A percentile compares a stretch with the other conserved stretches of the same genome.
These are phyloP conservation scores for Melastoma candidum DNA, from an alignment of 441 rosid genomes.

Conservation along the genomic window DNA sequence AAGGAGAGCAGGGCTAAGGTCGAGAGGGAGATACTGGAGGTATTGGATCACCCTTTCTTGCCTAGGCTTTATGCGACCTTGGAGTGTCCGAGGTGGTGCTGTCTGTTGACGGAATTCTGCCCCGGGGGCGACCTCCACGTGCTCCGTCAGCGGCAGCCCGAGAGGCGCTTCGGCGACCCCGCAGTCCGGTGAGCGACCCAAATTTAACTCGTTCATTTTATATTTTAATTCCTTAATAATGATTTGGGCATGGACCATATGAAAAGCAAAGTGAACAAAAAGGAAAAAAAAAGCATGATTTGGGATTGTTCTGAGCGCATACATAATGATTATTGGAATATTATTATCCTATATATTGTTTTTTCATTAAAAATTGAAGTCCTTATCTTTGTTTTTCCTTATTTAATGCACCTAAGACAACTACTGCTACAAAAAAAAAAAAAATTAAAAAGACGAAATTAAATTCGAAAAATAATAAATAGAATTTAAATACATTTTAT, in stretches of 20 bases:
- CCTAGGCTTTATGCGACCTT: slow-evolving; percentile 32
- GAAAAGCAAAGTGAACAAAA: no score
- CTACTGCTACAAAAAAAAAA: no score
- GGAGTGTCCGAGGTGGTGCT: slow-evolving; percentile 32
- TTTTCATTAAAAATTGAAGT: no score
- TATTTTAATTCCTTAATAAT: not conserved
- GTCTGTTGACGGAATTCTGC: slow-evolving; percentile 31
- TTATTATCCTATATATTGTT: no score
- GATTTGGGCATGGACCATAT: not conserved
- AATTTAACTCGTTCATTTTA: not conserved
- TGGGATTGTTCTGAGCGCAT: no score
- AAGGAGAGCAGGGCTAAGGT: slow-evolving; percentile 28
- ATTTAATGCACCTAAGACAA: no score
- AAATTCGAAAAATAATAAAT: no score
- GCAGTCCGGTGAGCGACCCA: slow-evolving; percentile 25
- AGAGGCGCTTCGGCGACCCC: slow-evolving; percentile 27
- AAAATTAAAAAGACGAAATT: no score
- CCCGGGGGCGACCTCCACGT: slow-evolving; percentile 42
- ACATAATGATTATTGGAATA: no score
- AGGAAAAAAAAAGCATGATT: no score
- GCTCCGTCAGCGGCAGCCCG: slow-evolving; percentile 28
- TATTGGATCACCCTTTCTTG: slow-evolving; percentile 32
- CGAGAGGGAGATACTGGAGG: slow-evolving; percentile 29
- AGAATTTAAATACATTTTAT: no score
- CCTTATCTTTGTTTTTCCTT: no score